Base-by-base conservation (phyloP, 768 basidiomycete species). In the Guyanaporus albipodus region DNA sequence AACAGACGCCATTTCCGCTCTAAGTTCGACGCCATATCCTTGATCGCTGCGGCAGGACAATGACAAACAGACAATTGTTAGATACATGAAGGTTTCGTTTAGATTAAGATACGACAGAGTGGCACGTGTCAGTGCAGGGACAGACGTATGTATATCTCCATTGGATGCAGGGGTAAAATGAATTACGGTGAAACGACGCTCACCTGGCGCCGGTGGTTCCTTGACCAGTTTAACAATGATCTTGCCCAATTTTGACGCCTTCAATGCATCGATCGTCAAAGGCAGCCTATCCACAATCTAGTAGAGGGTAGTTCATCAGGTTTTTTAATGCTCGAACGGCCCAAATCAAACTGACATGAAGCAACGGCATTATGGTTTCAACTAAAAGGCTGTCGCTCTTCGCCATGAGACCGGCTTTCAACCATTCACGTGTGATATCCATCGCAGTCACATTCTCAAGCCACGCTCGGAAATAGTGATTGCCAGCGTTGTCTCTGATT, bases 1-100 rank as follows among this genome's bases (percentile, higher is more conserved):
- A 87, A 70, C 52, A 72, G 71, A 48, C 86, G 80, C 90, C 89
- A 91, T 72, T 82, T 82, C 60, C 80, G 80, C 70, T 89, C 87
- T 72, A 91, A 74, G 73, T 88, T 90, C 64, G 79, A 80, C 59
- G 89, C 89, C 86, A 91, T 88, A 73, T 91, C 89, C 83, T 90
- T 87, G 84, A 89, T 79, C 71, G 89, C 89, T 91, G 75, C 67
- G 54, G 55, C 54, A 53, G 59, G 57, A 63, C 67, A 69, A 68
- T 60, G 66, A 59, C 64, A 72, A 70, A 67, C 67, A 62, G 69
- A 66, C 58, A 47, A 60, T 67, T 61, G 85, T 88, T 82, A 88
- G 84, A 86, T 83, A 84, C 76, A 81, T 71, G 59, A 57, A 36
- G 52, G 54, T 60, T 61, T 54, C 54, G 45, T 54, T 67, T 64